Conservation (phyloP, 2,329 filamentous ascomycete species). For the Colletotrichum sp. region DNA sequence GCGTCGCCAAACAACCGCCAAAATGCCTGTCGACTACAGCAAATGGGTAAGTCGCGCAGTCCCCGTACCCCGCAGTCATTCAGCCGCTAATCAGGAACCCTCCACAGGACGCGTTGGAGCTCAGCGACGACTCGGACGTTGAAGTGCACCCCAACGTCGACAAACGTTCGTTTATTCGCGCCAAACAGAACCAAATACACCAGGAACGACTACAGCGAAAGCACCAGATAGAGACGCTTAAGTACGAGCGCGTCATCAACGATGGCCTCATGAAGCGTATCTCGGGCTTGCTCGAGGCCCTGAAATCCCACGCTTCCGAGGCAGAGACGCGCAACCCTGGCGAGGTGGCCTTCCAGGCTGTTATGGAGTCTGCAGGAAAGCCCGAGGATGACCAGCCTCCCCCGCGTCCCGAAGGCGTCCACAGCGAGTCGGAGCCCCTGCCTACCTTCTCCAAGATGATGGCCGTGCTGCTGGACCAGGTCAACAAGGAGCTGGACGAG, state of each 20-base stretch:
- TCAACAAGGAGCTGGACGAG: conserved; percentile 83
- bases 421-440: conserved; percentile 73
- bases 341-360: conserved; percentile 84
- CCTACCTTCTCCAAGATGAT: conserved; percentile 97
- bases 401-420: conserved; percentile 77
- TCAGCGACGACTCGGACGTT: conserved; percentile 97
- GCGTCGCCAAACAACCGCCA: conserved; percentile 24
- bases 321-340: conserved; percentile 71
- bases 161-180: conserved; percentile 97
- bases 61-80: neutral
- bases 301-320: conserved; percentile 75
- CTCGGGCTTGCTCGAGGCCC: conserved; percentile 73
- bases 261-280: conserved; percentile 88
- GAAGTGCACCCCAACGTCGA: conserved; percentile 99
- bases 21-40: conserved; percentile 65
- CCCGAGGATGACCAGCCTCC: conserved; percentile 78
- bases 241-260: conserved; percentile 93
- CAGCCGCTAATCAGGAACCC: conserved; percentile 1
- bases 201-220: conserved; percentile 85
- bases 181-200: conserved; percentile 97
- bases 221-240: conserved; percentile 86
- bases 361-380: conserved; percentile 81
- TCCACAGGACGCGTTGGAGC: conserved; percentile 81
- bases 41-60: conserved; percentile 63
- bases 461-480: conserved; percentile 92